Base-by-base conservation (phyloP, 2,329 filamentous ascomycete species). In the Albophoma yamanashiensis region DNA sequence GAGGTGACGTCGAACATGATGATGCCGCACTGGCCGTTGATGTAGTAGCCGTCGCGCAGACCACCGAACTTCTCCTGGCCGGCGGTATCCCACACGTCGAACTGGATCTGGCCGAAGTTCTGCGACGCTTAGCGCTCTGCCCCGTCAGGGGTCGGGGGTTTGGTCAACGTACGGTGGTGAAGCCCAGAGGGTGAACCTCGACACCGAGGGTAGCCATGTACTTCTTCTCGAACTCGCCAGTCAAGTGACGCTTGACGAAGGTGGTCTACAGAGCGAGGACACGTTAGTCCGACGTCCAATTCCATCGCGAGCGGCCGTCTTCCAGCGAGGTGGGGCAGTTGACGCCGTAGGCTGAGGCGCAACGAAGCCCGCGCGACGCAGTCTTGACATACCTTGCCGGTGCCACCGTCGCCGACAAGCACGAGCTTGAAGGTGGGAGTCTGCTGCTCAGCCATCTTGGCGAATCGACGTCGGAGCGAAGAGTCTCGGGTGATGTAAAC, bases 1-100 rank as follows among this genome's bases (percentile, higher is more conserved):
- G 93, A 97, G 66, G 94, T 97, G 68, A 99, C 93, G 79, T 99
- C 93, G 79, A 99, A 99, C 93, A 99, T 99, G 88, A 99, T 97
- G 84, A 99, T 97, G 82, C 94, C 93, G 79, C 93, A 97, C 82
- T 97, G 93, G 74, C 93, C 93, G 83, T 97, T 97, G 86, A 99
- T 99, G 85, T 99, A 99, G 88, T 99, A 99, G 70, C 93, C 93
- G 80, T 99, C 93, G 82, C 93, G 91, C 73, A 99, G 91, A 85
- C 93, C 93, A 79, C 93, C 93, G 69, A 99, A 99, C 87, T 97
- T 99, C 85, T 99, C 93, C 82, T 99, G 93, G 71, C 93, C 93
- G 70, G 93, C 93, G 66, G 93, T 99, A 78, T 99, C 93, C 93
- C 93, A 99, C 70, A 97, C 94, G 77, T 99, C 93, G 82, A 99